These are phyloP conservation scores for Penicillium tannophilum DNA, from an alignment of 495 filamentous ascomycete genomes.

Conservation along the genomic window DNA sequence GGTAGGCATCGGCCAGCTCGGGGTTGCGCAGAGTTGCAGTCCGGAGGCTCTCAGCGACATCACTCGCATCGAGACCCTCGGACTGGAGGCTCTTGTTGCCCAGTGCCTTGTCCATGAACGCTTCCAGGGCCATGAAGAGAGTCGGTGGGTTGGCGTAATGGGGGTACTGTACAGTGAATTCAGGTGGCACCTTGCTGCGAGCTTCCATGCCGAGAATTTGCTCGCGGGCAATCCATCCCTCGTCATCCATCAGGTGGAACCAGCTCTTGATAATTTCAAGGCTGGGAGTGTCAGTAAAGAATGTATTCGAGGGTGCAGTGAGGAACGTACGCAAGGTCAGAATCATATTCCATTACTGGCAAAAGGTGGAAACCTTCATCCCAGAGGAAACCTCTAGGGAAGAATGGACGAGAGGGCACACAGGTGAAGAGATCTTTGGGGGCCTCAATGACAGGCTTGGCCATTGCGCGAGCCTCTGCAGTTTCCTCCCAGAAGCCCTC, in stretches of 20 bases:
- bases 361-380: conserved; percentile 97
- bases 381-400: conserved; percentile 95
- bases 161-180: conserved; percentile 96
- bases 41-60: conserved; percentile 39
- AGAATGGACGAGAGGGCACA: conserved; percentile 93
- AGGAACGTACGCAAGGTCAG: conserved; percentile 69
- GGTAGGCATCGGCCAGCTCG: conserved; percentile 69
- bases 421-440: conserved; percentile 90
- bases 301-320: not conserved
- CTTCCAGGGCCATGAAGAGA: conserved; percentile 83
- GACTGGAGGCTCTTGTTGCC: conserved; percentile 35
- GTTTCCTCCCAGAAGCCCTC: conserved; percentile 98
- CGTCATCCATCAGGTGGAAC: conserved; percentile 94
- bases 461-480: conserved; percentile 67
- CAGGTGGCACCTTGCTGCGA: conserved; percentile 89
- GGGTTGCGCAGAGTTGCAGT: conserved; percentile 66
- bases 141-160: conserved; percentile 99
- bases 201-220: conserved; percentile 96
- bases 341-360: conserved; percentile 90
- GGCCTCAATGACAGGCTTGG: conserved; percentile 68
- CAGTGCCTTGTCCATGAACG: conserved; percentile 75
- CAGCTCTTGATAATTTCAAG: conserved; percentile 94
- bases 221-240: conserved; percentile 97
- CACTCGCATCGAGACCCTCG: conserved; percentile 24
- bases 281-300: conserved; percentile 27